Base-by-base conservation (phyloP, 139 green algal species). In the Coelastrella sp. region DNA sequence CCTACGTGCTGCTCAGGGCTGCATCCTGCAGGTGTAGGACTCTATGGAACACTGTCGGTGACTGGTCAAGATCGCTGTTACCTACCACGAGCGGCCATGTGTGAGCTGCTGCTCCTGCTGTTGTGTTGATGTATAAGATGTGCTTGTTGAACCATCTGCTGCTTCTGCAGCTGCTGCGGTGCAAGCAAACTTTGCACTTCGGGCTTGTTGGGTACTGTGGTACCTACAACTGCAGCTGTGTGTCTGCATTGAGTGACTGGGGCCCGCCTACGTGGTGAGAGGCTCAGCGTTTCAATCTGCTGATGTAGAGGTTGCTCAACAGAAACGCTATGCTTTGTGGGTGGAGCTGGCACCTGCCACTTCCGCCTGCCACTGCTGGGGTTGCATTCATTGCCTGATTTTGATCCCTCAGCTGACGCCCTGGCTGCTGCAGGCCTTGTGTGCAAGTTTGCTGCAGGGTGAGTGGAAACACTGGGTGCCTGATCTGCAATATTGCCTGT, bases 221-320 rank as follows among this genome's bases (percentile, higher is more conserved):
- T 11, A 57, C 48, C 48, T 11, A 23, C 72, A 48, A 30, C n/a
- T 41, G n/a, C 38, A 48, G 43, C 3, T 60, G 37, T 15, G 11
- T 40, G 2, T 32, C 40, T 27, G 30, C 37, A 41, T 59, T 11
- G 8, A 35, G 7, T 40, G 23, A 27, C n/a, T n/a, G n/a, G n/a
- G n/a, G n/a, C n/a, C n/a, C n/a, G n/a, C n/a, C n/a, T n/a, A n/a
- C n/a, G n/a, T 62, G n/a, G 19, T 63, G 41, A 57, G 3, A 30
- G 73, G 30, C 32, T 7, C 13, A 50, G 8, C 38, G 34, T 35
- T 34, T 83, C 32, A 53, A 41, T 38, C 5, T 50, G 48, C 48
- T 68, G 50, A 27, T 81, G 73, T 32, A 67, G 48, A 48, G 67
- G 73, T 50, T 81, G 73, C 50, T 67, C 11, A 25, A n/a, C n/a